Conservation (phyloP, 2,329 filamentous ascomycete species). For the Dissoconium aciculare region DNA sequence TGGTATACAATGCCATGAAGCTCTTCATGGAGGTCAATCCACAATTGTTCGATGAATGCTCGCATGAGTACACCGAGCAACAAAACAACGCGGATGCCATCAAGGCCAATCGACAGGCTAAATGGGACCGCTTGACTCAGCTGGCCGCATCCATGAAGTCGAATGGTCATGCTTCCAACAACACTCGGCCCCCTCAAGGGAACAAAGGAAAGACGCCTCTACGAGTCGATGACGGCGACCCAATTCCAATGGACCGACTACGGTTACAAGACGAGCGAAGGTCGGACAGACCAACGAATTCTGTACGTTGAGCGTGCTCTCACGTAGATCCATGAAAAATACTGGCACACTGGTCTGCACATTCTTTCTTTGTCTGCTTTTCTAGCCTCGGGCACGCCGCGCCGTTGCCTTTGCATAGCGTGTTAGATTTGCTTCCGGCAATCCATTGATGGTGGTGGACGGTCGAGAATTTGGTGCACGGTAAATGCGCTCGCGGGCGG, state of each 20-base stretch:
- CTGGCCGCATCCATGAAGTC: slow-evolving; percentile 45
- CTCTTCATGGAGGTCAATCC: slow-evolving; percentile 99
- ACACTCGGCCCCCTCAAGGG: slow-evolving; percentile 22
- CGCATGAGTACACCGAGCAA: slow-evolving; percentile 91
- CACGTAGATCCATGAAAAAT: no score
- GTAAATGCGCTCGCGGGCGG: no score
- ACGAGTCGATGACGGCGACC: slow-evolving; percentile 59
- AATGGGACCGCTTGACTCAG: slow-evolving; percentile 77
- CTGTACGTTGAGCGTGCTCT: no score
- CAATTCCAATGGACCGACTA: slow-evolving; percentile 67
- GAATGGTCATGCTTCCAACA: slow-evolving; percentile 16
- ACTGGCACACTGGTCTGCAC: no score
- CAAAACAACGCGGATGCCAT: slow-evolving; percentile 83
- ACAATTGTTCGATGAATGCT: slow-evolving; percentile 95
- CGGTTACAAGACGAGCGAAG: slow-evolving; percentile 72
- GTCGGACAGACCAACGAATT: slow-evolving; percentile 21
- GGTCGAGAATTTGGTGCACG: no score
- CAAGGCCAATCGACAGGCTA: slow-evolving; percentile 64
- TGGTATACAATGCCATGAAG: slow-evolving; percentile 99
- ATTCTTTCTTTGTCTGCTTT: background rate
- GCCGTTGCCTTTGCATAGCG: background rate
- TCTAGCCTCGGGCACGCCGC: background rate
- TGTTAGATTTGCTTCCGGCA: no score
- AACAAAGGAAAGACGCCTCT: slow-evolving; percentile 23
- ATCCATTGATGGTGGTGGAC: no score